phyloP scores from a whole-genome alignment of 169 alveolate species.

The Condylostoma magnum region DNA sequence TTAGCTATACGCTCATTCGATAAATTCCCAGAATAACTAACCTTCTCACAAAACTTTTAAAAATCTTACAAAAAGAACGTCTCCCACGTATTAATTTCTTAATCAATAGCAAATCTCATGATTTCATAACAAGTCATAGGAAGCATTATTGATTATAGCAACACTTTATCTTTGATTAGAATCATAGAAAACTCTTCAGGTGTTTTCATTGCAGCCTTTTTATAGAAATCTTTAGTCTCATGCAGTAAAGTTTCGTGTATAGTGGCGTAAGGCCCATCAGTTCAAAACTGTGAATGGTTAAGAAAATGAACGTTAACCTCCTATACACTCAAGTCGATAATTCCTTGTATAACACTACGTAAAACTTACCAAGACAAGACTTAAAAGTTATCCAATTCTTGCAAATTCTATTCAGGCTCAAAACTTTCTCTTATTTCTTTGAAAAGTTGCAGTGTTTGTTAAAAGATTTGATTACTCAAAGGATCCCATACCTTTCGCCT shows the following conservation, averaged over 20 bases:
- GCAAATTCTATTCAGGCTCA: neutral
- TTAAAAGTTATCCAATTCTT: no score
- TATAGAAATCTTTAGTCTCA: conserved; percentile 3
- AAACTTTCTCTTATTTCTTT: neutral
- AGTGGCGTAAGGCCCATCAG: neutral
- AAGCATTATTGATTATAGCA: neutral
- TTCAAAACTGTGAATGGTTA: conserved; percentile 6
- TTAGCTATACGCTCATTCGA: no score
- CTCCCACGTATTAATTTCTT: neutral
- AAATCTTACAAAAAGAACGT: no score
- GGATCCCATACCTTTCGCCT: neutral
- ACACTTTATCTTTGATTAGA: neutral
- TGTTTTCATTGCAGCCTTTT: neutral
- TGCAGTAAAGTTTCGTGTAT: neutral
- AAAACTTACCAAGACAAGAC: neutral
- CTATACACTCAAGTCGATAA: conserved; percentile 2
- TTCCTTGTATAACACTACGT: neutral
- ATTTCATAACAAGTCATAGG: neutral
- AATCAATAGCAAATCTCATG: neutral
- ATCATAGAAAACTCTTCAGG: neutral
- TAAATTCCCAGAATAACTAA: no score
- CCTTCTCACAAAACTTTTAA: no score
- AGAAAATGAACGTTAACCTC: conserved; percentile 4
- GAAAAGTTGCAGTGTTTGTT: no score
- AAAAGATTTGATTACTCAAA: no score